phyloP scores from a whole-genome alignment of 1,284 basidiomycete species.

The Rhodotorula sp. region DNA sequence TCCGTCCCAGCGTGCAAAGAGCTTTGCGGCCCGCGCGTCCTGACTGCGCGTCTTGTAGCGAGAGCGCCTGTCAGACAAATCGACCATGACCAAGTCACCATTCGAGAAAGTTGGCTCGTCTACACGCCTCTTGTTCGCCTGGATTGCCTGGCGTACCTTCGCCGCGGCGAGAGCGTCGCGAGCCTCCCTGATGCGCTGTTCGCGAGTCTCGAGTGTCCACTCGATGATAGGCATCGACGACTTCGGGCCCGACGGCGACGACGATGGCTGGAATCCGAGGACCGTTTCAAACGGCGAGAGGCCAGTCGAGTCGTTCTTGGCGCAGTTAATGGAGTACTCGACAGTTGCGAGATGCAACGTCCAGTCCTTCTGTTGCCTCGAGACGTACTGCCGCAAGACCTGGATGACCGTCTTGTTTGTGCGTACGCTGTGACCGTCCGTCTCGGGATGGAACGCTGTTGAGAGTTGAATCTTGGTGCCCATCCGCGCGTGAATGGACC shows the following conservation, averaged over 20 bases:
- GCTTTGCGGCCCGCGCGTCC: slow-evolving; percentile 5
- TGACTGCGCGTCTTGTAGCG: not conserved
- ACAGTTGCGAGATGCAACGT: slow-evolving; percentile 5
- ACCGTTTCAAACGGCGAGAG: slow-evolving; percentile 28
- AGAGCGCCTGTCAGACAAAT: not conserved
- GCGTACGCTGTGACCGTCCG: slow-evolving; percentile 41
- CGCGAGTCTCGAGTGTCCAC: not conserved
- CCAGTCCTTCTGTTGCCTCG: slow-evolving; percentile 33
- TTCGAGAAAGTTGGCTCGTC: not conserved
- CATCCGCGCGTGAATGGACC: slow-evolving; percentile 27
- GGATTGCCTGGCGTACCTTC: not conserved
- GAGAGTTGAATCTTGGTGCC: slow-evolving; percentile 48
- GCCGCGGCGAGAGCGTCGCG: not conserved
- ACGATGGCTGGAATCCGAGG: not conserved
- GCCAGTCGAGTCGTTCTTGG: slow-evolving; percentile 32
- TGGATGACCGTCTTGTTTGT: slow-evolving; percentile 26
- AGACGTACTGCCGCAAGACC: slow-evolving; percentile 3
- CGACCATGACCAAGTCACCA: not conserved
- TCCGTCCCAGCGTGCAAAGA: slow-evolving; percentile 7
- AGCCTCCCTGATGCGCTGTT: not conserved
- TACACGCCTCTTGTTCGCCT: not conserved
- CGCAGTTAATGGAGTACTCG: slow-evolving; percentile 35
- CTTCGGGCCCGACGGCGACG: not conserved
- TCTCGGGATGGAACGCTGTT: slow-evolving; percentile 55
- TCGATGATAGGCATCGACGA: too few relatives aligned